Evolutionary conservation across 495 filamentous ascomycete genomes (phyloP).

Genomic region (Hyaloscypha hepaticicola): DNA sequence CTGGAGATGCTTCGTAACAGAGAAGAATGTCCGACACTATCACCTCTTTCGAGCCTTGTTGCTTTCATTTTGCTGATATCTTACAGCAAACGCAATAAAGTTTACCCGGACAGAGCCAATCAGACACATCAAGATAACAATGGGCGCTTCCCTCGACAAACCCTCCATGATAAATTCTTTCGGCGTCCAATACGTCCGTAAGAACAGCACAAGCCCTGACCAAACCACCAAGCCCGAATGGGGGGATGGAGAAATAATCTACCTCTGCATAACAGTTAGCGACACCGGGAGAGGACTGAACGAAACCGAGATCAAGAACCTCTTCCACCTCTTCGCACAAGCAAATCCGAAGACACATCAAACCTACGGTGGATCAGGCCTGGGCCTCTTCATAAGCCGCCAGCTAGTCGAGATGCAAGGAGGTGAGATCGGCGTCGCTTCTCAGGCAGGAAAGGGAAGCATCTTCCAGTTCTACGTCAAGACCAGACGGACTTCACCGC

Average conservation of each 20-base stretch:
- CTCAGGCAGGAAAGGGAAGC: constrained; percentile 67
- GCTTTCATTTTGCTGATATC: not conserved
- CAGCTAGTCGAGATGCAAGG: constrained; percentile 78
- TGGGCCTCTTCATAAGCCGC: constrained; percentile 78
- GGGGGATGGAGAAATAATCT: constrained; percentile 65
- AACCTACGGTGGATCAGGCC: constrained; percentile 75
- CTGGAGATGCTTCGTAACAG: not conserved
- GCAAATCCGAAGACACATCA: constrained; percentile 71
- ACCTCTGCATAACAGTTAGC: constrained; percentile 69
- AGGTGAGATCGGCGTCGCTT: constrained; percentile 76
- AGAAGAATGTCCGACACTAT: not conserved
- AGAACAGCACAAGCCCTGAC: constrained; percentile 41
- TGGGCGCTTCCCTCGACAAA: constrained; percentile 40
- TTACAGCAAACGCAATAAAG: constrained; percentile 56
- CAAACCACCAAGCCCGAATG: constrained; percentile 57
- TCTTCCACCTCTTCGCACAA: constrained; percentile 80
- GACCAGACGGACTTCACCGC: constrained; percentile 34
- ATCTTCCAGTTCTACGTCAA: constrained; percentile 78
- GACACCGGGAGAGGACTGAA: constrained; percentile 76
- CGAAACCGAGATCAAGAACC: constrained; percentile 65
- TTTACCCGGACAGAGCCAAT: constrained; percentile 45
- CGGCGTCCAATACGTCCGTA: constrained; percentile 16
- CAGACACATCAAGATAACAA: constrained; percentile 62
- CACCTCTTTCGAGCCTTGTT: not conserved
- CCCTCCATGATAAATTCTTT: constrained; percentile 1